A percentile compares a stretch with the other conserved stretches of the same genome.
Conservation (phyloP, 1,139 yeast genomes). For the Insectozyma bohioensis region DNA sequence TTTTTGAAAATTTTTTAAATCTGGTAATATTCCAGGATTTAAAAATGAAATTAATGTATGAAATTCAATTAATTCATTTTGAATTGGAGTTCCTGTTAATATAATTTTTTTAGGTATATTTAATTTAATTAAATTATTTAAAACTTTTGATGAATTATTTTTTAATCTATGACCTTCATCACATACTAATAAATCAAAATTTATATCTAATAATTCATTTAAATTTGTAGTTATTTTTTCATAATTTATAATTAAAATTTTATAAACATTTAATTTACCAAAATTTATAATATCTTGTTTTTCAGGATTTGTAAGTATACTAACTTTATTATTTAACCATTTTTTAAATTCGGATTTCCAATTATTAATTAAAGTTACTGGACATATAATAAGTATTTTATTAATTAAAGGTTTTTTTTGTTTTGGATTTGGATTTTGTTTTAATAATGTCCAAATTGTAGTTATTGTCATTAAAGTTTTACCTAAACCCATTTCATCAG, state of each 20-base stretch:
- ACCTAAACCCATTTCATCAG: slow-evolving; percentile 98
- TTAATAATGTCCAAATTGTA: slow-evolving; percentile 77
- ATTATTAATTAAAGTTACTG: slow-evolving; percentile 83
- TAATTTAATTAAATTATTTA: slow-evolving; percentile 59
- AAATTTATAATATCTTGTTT: slow-evolving; percentile 60
- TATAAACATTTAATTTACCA: slow-evolving; percentile 70
- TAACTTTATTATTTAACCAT: slow-evolving; percentile 80
- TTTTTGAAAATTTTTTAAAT: slow-evolving; percentile 60
- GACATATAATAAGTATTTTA: slow-evolving; percentile 81
- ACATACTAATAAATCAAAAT: slow-evolving; percentile 77
- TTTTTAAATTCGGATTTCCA: slow-evolving; percentile 89
- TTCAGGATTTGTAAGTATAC: slow-evolving; percentile 60
- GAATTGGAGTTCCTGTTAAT: slow-evolving; percentile 92
- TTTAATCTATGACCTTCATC: slow-evolving; percentile 95
- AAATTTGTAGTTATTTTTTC: slow-evolving; percentile 68
- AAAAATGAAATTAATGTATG: slow-evolving; percentile 78
- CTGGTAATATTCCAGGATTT: slow-evolving; percentile 80
- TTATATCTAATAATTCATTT: slow-evolving; percentile 50
- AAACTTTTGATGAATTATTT: slow-evolving; percentile 64
- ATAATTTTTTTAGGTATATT: slow-evolving; percentile 59
- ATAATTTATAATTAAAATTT: slow-evolving; percentile 82
- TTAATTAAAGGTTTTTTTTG: slow-evolving; percentile 37
- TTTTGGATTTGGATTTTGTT: slow-evolving; percentile 60
- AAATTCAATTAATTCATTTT: slow-evolving; percentile 84
- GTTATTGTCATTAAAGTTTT: slow-evolving; percentile 87